phyloP scores from a whole-genome alignment of 495 filamentous ascomycete species.

The Rostrohypoxylon terebratum region DNA sequence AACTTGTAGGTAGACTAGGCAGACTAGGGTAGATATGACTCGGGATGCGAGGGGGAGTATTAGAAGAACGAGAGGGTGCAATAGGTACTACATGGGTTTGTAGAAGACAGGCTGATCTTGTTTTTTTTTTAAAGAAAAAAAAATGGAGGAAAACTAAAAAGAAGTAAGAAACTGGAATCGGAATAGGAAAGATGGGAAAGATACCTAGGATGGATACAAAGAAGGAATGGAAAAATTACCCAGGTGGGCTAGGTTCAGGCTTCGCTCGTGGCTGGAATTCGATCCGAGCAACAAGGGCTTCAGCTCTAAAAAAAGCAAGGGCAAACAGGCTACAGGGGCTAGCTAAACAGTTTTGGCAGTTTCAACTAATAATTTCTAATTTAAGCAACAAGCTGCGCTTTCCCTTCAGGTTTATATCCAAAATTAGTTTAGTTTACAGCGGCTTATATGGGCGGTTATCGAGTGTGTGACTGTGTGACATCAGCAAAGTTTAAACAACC shows the following conservation, averaged over 20 bases:
- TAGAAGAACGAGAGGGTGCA: too few species aligned
- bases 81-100: too few species aligned
- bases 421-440: background rate
- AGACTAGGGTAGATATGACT: too few species aligned
- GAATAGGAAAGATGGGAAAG: too few species aligned
- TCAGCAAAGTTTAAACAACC: background rate
- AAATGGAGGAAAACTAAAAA: background rate
- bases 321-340: background rate
- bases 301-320: background rate
- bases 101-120: background rate
- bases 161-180: too few species aligned
- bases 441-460: background rate
- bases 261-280: background rate
- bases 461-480: too few species aligned
- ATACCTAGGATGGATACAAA: too few species aligned
- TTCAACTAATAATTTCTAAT: background rate
- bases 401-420: background rate
- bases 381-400: slow-evolving; percentile 11
- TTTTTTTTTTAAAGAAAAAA: too few species aligned
- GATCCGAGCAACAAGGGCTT: background rate
- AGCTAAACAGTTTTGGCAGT: background rate
- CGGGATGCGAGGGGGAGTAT: too few species aligned
- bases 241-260: background rate
- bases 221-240: background rate
- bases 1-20: too few species aligned